Percentiles rank a stretch among this genome's conserved stretches.
phyloP scores from a whole-genome alignment of 1,139 yeast species.

The Debaryomyces fabryi region DNA sequence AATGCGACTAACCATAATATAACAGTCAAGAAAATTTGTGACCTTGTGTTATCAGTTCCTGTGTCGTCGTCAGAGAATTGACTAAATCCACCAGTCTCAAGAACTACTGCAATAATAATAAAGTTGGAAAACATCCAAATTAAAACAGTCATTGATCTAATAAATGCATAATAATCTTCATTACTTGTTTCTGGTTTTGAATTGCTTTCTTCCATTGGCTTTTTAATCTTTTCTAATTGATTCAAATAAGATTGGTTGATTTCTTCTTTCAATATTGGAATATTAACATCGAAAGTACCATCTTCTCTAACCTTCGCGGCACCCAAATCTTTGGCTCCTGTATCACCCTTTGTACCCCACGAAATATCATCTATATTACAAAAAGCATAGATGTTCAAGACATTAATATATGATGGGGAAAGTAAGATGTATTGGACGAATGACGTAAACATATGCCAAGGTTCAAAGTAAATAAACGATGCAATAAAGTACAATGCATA shows the following conservation, averaged over 20 bases:
- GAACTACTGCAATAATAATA: conserved; percentile 68
- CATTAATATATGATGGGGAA: conserved; percentile 52
- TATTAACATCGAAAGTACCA: conserved; percentile 66
- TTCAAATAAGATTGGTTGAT: conserved; percentile 62
- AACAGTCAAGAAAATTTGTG: conserved; percentile 63
- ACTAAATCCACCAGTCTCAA: conserved; percentile 66
- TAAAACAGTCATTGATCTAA: conserved; percentile 79
- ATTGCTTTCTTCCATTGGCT: conserved; percentile 31
- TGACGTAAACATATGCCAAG: conserved; percentile 57
- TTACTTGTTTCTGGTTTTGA: conserved; percentile 44
- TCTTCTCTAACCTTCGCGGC: conserved; percentile 67
- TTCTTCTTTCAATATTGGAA: conserved; percentile 65
- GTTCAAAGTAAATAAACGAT: conserved; percentile 50
- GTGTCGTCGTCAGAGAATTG: conserved; percentile 30
- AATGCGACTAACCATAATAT: conserved; percentile 82
- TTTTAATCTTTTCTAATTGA: conserved; percentile 64
- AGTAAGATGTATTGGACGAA: conserved; percentile 48
- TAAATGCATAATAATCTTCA: conserved; percentile 77
- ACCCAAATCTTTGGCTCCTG: conserved; percentile 49
- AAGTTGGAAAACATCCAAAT: conserved; percentile 81
- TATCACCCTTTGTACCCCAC: conserved; percentile 56
- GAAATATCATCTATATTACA: conserved; percentile 55
- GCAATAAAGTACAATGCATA: conserved; percentile 51
- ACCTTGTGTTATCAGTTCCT: conserved; percentile 25
- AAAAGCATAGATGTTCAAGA: conserved; percentile 51